Conservation (phyloP, 2,329 filamentous ascomycete genomes). For the Hysterium pulicare region DNA sequence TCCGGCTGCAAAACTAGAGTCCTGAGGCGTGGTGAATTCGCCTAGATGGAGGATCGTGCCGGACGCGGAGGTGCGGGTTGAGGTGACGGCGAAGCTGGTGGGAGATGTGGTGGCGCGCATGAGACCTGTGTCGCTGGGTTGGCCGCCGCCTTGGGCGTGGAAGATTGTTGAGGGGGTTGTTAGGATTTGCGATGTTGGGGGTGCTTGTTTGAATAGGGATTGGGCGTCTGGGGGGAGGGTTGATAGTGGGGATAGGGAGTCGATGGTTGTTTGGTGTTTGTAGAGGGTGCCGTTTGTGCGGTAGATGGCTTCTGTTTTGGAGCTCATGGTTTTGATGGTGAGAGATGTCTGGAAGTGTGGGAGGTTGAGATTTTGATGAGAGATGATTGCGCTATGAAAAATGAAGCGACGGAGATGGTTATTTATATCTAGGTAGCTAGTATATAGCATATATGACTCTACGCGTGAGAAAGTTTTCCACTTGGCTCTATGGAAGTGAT, state of each 20-base stretch:
- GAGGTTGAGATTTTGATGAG: neutral
- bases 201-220: constrained; percentile 57
- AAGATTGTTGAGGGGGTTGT: constrained; percentile 67
- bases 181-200: constrained; percentile 54
- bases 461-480: too few relatives aligned
- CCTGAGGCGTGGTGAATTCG: constrained; percentile 41
- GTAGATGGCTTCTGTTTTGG: constrained; percentile 30
- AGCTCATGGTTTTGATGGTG: neutral
- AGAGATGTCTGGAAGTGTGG: neutral
- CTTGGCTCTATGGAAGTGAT: too few relatives aligned
- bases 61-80: constrained; percentile 54
- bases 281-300: constrained; percentile 42
- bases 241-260: constrained; percentile 49
- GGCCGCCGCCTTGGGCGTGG: constrained; percentile 71
- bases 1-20: constrained; percentile 38
- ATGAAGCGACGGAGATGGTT: neutral
- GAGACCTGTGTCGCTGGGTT: constrained; percentile 64
- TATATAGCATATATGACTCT: too few relatives aligned
- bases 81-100: constrained; percentile 50
- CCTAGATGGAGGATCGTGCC: constrained; percentile 65
- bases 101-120: constrained; percentile 38
- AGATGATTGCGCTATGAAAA: neutral
- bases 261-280: constrained; percentile 44
- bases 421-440: too few relatives aligned
- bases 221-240: constrained; percentile 52